Evolutionary conservation across 495 filamentous ascomycete species (phyloP).

Genomic region (Aspergillus panamensis): DNA sequence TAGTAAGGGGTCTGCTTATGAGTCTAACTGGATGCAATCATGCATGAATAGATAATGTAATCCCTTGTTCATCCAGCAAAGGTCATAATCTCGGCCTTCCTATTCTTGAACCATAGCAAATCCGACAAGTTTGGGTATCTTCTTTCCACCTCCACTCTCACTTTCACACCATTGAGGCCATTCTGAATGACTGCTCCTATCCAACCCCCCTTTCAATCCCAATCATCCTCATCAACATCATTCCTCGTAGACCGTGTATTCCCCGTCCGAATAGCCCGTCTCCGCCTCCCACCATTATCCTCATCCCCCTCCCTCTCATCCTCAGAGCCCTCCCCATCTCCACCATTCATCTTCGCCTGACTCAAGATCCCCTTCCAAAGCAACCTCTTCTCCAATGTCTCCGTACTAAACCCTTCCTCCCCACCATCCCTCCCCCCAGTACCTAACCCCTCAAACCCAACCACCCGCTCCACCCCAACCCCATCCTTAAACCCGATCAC

Average conservation of each 20-base stretch:
- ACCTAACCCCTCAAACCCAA: slow-evolving; percentile 72
- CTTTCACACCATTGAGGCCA: too few relatives aligned
- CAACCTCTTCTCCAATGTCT: slow-evolving; percentile 61
- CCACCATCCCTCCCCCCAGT: slow-evolving; percentile 50
- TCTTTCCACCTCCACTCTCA: neutral
- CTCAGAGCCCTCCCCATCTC: slow-evolving; percentile 33
- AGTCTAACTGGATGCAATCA: too few relatives aligned
- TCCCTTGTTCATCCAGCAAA: too few relatives aligned
- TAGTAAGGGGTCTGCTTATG: too few relatives aligned
- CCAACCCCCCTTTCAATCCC: slow-evolving; percentile 52
- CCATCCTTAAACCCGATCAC: slow-evolving; percentile 72
- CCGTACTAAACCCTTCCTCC: slow-evolving; percentile 61
- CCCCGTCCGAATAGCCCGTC: slow-evolving; percentile 45
- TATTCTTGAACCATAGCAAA: too few relatives aligned
- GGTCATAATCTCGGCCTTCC: too few relatives aligned
- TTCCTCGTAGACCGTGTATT: slow-evolving; percentile 17
- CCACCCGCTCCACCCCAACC: slow-evolving; percentile 59
- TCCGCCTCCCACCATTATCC: slow-evolving; percentile 15
- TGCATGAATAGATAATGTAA: too few relatives aligned
- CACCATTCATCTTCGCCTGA: slow-evolving; percentile 47
- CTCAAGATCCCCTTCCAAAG: slow-evolving; percentile 56
- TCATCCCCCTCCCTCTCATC: slow-evolving; percentile 35
- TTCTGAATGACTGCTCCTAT: neutral
- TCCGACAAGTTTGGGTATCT: neutral
- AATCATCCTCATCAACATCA: slow-evolving; percentile 53